Evolutionary conservation across 1,139 yeast genomes (phyloP).

Genomic region (Hyphopichia fennica): DNA sequence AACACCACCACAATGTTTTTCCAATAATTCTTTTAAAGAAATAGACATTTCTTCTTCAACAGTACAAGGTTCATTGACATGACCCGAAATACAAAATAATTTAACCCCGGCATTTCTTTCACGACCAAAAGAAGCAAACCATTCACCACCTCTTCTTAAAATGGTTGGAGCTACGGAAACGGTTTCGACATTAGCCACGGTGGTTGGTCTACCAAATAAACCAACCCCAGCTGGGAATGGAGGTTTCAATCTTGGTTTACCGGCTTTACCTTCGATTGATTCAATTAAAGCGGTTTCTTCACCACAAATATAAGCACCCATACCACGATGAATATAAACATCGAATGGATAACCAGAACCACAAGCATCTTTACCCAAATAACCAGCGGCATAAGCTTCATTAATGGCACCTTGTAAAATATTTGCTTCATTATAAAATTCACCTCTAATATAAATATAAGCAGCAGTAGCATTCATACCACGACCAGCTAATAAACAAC

Average conservation of each 20-base stretch:
- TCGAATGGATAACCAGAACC: constrained; percentile 85
- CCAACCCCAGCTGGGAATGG: constrained; percentile 96
- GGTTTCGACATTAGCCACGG: constrained; percentile 87
- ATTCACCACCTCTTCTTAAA: constrained; percentile 82
- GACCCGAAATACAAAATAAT: constrained; percentile 83
- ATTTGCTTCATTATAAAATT: constrained; percentile 77
- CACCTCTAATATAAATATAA: constrained; percentile 86
- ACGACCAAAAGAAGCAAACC: constrained; percentile 83
- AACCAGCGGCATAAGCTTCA: constrained; percentile 80
- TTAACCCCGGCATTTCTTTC: constrained; percentile 82
- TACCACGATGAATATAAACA: constrained; percentile 80
- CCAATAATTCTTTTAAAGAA: constrained; percentile 75
- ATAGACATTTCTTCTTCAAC: constrained; percentile 93
- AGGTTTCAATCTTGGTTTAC: constrained; percentile 89
- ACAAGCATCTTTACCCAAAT: constrained; percentile 80
- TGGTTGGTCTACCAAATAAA: constrained; percentile 84
- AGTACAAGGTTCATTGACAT: constrained; percentile 87
- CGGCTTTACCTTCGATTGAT: constrained; percentile 87
- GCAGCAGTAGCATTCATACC: constrained; percentile 95
- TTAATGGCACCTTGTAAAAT: constrained; percentile 75
- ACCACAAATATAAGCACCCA: constrained; percentile 91
- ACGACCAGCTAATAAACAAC: constrained; percentile 82
- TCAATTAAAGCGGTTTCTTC: constrained; percentile 89
- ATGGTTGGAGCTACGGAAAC: constrained; percentile 88
- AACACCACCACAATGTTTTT: constrained; percentile 87